Conservation (phyloP, 306 rosid genomes). For the Sicyos edulis region DNA sequence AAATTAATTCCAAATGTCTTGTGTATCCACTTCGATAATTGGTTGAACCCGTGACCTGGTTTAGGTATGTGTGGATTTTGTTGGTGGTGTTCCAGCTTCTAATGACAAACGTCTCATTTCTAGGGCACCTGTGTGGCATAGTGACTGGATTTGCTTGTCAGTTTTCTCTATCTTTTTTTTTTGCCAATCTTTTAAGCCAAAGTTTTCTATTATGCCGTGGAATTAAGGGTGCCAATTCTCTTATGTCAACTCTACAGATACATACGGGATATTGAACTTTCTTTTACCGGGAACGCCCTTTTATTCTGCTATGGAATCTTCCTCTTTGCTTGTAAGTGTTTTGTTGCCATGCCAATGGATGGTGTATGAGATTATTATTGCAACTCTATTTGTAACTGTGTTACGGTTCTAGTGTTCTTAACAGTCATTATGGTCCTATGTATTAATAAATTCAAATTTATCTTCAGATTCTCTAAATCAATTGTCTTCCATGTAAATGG, state of each 20-base stretch:
- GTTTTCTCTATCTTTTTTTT: conserved; percentile 33
- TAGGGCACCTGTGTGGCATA: conserved; percentile 98
- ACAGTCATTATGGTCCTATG: not conserved
- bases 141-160: conserved; percentile 94
- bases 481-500: not conserved
- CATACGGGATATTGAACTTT: conserved; percentile 73
- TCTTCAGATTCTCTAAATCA: not conserved
- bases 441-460: not conserved
- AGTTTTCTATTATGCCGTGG: not conserved
- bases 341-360: conserved; percentile 16
- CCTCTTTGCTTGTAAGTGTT: conserved; percentile 75
- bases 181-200: not conserved
- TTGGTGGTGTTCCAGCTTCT: conserved; percentile 93
- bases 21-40: conserved; percentile 5
- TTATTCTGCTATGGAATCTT: conserved; percentile 74
- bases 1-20: conserved; percentile 14
- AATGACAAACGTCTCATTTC: conserved; percentile 80
- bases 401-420: not conserved
- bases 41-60: conserved; percentile 28
- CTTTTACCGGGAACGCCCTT: conserved; percentile 78
- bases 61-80: conserved; percentile 88
- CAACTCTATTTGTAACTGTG: not conserved
- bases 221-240: conserved; percentile 20
- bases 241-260: conserved; percentile 55
- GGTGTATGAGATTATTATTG: not conserved